A percentile compares a stretch with the other conserved stretches of the same genome.
Evolutionary conservation across 2,329 filamentous ascomycete genomes (phyloP).

Genomic region (Endothia cerciana): DNA sequence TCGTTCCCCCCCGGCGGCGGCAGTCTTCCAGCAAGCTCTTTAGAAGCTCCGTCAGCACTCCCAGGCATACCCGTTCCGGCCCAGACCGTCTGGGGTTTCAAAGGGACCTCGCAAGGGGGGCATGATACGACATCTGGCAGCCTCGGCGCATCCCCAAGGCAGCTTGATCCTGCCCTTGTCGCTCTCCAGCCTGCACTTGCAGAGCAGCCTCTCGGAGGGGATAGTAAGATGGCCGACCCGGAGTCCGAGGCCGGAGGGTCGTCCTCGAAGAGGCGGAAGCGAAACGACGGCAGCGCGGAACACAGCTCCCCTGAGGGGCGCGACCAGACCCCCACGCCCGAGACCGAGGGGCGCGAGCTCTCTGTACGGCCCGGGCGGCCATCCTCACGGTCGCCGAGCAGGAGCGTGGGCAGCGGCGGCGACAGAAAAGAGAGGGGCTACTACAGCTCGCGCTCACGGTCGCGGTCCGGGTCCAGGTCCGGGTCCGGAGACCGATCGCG

Average conservation of each 20-base stretch:
- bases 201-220: not conserved
- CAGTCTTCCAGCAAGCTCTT: not conserved
- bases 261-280: constrained; percentile 47
- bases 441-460: constrained; percentile 32
- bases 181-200: not conserved
- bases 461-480: constrained; percentile 33
- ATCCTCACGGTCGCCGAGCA: constrained; percentile 31
- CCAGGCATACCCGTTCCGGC: too few relatives aligned
- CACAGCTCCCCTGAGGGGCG: constrained; percentile 49
- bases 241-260: constrained; percentile 34
- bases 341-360: constrained; percentile 30
- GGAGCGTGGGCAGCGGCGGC: constrained; percentile 28
- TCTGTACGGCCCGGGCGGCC: constrained; percentile 35
- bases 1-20: not conserved
- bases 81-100: too few relatives aligned
- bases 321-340: constrained; percentile 18
- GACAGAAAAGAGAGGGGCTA: constrained; percentile 19
- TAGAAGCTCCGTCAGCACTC: not conserved
- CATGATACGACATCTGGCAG: too few relatives aligned
- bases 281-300: constrained; percentile 45
- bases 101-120: too few relatives aligned
- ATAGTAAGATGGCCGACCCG: not conserved
- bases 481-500: constrained; percentile 33
- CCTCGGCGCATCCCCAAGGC: not conserved
- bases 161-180: not conserved